Evolutionary conservation across 768 basidiomycete species (phyloP), one percentile per base, ranked within the genome.

Genomic region (Phaeolepiota aurea): DNA sequence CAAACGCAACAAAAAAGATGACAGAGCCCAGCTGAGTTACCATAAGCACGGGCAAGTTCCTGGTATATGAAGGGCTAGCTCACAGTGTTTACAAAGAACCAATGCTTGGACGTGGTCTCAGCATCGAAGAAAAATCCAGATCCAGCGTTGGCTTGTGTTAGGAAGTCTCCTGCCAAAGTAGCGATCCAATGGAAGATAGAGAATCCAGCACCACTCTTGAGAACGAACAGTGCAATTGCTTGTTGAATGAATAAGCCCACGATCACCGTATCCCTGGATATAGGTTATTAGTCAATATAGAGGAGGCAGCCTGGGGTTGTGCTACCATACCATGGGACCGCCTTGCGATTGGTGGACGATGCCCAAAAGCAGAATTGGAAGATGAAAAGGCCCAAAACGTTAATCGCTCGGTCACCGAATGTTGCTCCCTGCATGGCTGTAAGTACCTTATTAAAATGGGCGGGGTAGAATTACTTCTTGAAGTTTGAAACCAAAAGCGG

Each of bases 1-100:
- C 77, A 48, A 88, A 84, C 19, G 91, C 89, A 50, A 96, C 76
- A 71, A 96, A 96, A 72, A 94, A 94, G 54, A 96, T 88, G 58
- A 94, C 85, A 14, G 82, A 74, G 7, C 74, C 53, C 30, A 91
- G 74, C 76, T 85, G 52, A 18, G 19, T 13, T 28, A 13, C 11
- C 22, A 14, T 32, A 23, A 25, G 16, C 34, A 43, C 35, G 51
- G 25, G n/a, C 41, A 34, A 11, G 38, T 16, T 28, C 14, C 12
- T 21, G 5, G 23, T 37, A 48, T 36, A 14, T 31, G 41, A 5
- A 32, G 22, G 25, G 10, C 11, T 28, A 28, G 60, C 76, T 38
- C 50, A 82, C 81, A 38, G 77, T 80, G 57, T 83, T 85, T 46
- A 87, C 80, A 52, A 89, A 88, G 69, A 90, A 89, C 85, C 84